These are phyloP conservation scores for Sedum album DNA, from an alignment of 164 flowering plant species.

Conservation along the genomic window DNA sequence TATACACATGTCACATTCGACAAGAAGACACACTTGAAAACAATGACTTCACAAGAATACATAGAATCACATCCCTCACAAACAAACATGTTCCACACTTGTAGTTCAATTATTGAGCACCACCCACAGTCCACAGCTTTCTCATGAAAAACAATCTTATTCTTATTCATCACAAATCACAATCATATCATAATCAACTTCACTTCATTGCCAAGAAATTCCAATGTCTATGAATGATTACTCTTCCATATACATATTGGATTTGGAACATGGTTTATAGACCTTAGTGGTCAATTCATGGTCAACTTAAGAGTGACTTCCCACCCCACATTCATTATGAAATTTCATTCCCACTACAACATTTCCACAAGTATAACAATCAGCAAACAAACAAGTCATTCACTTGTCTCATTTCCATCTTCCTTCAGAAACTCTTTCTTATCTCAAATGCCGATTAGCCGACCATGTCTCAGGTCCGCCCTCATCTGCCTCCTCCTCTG, in stretches of 20 bases:
- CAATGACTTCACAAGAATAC: background rate
- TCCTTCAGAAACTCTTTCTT: background rate
- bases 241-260: background rate
- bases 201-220: background rate
- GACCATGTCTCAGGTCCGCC: slow-evolving; percentile 4
- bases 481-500: background rate
- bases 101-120: background rate
- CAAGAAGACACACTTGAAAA: background rate
- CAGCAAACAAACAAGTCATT: too few relatives aligned
- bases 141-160: background rate
- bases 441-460: slow-evolving; percentile 6
- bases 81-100: background rate
- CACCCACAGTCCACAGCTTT: background rate
- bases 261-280: background rate
- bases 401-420: too few relatives aligned
- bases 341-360: too few relatives aligned
- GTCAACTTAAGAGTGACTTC: background rate
- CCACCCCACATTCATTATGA: background rate
- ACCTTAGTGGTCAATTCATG: background rate
- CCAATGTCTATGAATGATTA: background rate
- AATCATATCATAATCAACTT: background rate
- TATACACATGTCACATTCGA: background rate
- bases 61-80: background rate
- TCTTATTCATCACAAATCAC: background rate
- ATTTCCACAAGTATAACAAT: too few relatives aligned